Evolutionary conservation across 2,329 filamentous ascomycete genomes (phyloP), one percentile per base, ranked within the genome.

Genomic region (Clarireedia hainanense): DNA sequence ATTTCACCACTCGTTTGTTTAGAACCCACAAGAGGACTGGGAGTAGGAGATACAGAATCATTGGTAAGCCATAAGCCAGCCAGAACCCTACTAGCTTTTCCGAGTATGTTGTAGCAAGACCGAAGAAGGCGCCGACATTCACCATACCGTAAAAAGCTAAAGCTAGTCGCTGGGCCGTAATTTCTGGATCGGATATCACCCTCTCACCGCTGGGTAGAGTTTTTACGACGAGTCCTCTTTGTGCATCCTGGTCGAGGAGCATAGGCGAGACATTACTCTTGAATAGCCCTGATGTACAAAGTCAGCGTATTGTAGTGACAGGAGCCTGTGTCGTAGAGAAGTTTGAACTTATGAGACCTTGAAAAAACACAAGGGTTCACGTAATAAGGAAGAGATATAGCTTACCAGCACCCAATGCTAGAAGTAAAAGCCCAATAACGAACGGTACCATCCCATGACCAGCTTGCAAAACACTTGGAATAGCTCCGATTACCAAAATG

Each of bases 261-360:
- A 83, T 71, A 1, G 81, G 80, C 0, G 80, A 79, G 30, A 88
- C 82, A 62, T 86, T 88, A 15, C 83, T 79, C 71, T 89, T 89
- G 75, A 89, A 88, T 59, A 85, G 81, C 57, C 84, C 85, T 65
- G 47, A 72, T 17, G 17, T 42, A 42, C 39, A 7, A 20, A 20
- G 17, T 42, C n/a, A 26, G 3, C 87, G 79, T 39, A 9, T 6
- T 42, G 39, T 6, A 20, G 15, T 34, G 9, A 34, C 10, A 34
- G 30, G 12, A 12, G 30, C 5, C 9, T 34, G 17, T n/a, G 6
- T 20, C 14, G 39, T 20, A 42, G 39, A 42, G 17, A n/a, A 42
- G 39, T 42, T 10, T 7, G 7, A 17, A 42, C n/a, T 42, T n/a
- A 42, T 42, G 39, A 34, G 12, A 34, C 10, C 1, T 34, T 34